Evolutionary conservation across 2,329 filamentous ascomycete species (phyloP).

Genomic region (Alternaria arbusti): DNA sequence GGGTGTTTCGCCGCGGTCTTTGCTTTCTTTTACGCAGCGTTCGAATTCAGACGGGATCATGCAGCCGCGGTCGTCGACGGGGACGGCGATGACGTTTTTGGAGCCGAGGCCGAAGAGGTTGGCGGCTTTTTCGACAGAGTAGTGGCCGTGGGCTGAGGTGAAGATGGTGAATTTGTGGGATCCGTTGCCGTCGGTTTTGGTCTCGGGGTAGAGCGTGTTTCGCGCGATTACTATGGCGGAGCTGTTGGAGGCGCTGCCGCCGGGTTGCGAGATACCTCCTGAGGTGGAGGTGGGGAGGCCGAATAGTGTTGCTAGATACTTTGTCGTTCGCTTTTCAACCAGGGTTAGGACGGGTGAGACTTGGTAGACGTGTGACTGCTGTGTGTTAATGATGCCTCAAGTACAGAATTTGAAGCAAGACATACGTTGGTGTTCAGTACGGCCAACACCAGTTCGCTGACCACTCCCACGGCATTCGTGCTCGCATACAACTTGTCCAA

Average conservation of each 20-base stretch:
- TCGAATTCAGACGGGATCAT: slow-evolving; percentile 75
- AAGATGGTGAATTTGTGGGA: slow-evolving; percentile 76
- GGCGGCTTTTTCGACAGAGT: slow-evolving; percentile 93
- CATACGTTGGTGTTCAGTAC: slow-evolving; percentile 85
- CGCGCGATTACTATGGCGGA: slow-evolving; percentile 86
- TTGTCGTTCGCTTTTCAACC: slow-evolving; percentile 83
- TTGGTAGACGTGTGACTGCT: slow-evolving; percentile 83
- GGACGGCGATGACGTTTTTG: slow-evolving; percentile 73
- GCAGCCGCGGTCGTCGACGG: slow-evolving; percentile 73
- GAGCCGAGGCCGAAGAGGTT: slow-evolving; percentile 86
- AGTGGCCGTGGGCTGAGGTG: slow-evolving; percentile 89
- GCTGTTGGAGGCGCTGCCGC: slow-evolving; percentile 83
- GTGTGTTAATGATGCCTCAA: not conserved
- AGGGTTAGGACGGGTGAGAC: slow-evolving; percentile 88
- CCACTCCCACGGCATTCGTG: slow-evolving; percentile 85
- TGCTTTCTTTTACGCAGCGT: slow-evolving; percentile 66
- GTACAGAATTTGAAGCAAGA: not conserved
- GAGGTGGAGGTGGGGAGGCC: slow-evolving; percentile 56
- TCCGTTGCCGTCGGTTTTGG: slow-evolving; percentile 75
- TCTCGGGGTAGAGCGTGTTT: slow-evolving; percentile 81
- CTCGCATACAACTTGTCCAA: slow-evolving; percentile 94
- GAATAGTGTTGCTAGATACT: slow-evolving; percentile 75
- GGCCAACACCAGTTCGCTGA: slow-evolving; percentile 82
- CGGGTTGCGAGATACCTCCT: slow-evolving; percentile 77
- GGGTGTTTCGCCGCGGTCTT: slow-evolving; percentile 74